Base-by-base conservation (phyloP, 441 rosid genomes). In the Kokia cookei region DNA sequence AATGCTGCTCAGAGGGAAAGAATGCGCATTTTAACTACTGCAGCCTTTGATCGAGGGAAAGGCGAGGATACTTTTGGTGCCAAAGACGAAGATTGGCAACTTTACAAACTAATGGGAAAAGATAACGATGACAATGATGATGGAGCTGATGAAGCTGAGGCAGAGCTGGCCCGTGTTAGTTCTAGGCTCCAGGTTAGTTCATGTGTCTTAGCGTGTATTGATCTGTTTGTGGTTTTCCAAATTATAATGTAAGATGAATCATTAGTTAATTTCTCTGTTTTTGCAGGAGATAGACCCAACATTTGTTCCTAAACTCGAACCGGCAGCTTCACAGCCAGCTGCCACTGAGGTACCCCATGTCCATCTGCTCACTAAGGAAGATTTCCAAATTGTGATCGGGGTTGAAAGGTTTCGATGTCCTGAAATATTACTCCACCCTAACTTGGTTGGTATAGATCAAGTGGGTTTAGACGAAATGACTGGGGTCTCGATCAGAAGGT, bases 21-120 rank as follows among this genome's bases (percentile, higher is more conserved):
- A 76, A 95, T 95, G 96, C 96, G 96, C 48, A 88, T 95, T 77
- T 87, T 93, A 47, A 95, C 99, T 22, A 88, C 97, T 1, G 98
- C 98, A 47, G 99, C 99, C 48, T 93, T 93, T 77, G 99, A 94
- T 79, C 84, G 98, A 82, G 99, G 98, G 73, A 95, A 93, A 82
- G 96, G 97, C 14, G 97, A 93, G 80, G 99, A 90, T 82, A 90
- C 92, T 15, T 95, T 91, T 76, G 97, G 98, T 68, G 82, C 97
- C 76, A 91, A 65, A 83, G 99, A 93, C 71, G 99, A 95, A 86
- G 97, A 95, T 82, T 91, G 99, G 99, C 91, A 94, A 73, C 96
- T 94, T 37, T 93, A 94, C 87, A 90, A 93, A 73, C 85, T 85
- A 50, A 95, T 93, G 97, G 86, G 98, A 86, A 90, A 84, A 80